Conservation (phyloP, 2,329 filamentous ascomycete species). For the Exophiala bonariae region DNA sequence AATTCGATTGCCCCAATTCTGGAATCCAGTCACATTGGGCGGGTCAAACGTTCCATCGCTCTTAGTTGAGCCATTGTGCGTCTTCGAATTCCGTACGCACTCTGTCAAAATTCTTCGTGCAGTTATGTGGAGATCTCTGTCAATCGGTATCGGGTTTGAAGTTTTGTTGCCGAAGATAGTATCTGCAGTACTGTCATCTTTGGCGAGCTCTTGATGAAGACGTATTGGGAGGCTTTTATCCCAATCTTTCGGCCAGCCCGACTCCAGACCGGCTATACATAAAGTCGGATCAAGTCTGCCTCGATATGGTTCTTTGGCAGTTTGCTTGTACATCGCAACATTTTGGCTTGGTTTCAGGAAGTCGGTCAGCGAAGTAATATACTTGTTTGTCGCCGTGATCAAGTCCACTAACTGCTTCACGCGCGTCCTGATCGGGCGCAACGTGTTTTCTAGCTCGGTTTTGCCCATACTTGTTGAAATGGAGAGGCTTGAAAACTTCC, state of each 20-base stretch:
- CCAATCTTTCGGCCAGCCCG: constrained; percentile 44
- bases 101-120: neutral
- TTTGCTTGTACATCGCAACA: neutral
- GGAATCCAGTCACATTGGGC: neutral
- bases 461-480: constrained; percentile 29
- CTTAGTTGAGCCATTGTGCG: neutral
- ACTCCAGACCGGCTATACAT: constrained; percentile 25
- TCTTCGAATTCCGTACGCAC: neutral
- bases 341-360: neutral
- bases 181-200: no score
- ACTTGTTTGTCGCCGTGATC: neutral
- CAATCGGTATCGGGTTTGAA: constrained; percentile 10
- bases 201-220: no score
- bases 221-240: no score
- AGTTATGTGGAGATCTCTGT: neutral
- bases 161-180: no score
- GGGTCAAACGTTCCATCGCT: no score
- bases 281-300: neutral
- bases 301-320: neutral
- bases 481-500: no score
- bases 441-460: constrained; percentile 8
- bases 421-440: no score
- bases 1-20: constrained; percentile 26
- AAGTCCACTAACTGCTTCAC: constrained; percentile 17
- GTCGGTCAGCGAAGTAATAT: neutral